Percentiles rank a stretch among this genome's conserved stretches.
phyloP scores from a whole-genome alignment of 2,329 filamentous ascomycete species.

The Ceratocystis diversiconidia region DNA sequence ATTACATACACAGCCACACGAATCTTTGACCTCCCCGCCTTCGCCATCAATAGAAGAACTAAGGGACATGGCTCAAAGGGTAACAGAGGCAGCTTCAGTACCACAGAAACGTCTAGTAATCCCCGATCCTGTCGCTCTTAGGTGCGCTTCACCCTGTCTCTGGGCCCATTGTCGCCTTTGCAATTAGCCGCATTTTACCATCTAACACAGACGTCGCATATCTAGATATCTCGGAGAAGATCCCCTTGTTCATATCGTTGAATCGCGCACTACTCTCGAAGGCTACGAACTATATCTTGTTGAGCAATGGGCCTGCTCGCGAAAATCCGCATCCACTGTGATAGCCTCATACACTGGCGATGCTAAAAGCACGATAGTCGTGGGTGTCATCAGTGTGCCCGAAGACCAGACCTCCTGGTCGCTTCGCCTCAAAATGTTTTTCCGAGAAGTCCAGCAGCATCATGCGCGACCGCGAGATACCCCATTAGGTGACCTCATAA shows the following conservation, averaged over 20 bases:
- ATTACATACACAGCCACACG: conserved; percentile 11
- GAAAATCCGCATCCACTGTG: conserved; percentile 75
- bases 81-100: conserved; percentile 17
- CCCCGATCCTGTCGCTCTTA: conserved; percentile 44
- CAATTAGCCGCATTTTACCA: background rate
- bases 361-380: conserved; percentile 59
- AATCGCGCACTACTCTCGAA: conserved; percentile 52
- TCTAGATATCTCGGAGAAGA: conserved; percentile 73
- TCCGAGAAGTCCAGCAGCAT: conserved; percentile 70
- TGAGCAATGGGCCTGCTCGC: conserved; percentile 94
- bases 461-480: conserved; percentile 77
- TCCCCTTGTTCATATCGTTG: conserved; percentile 56
- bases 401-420: conserved; percentile 71
- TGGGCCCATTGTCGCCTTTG: background rate
- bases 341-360: conserved; percentile 92
- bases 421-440: conserved; percentile 62
- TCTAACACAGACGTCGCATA: background rate
- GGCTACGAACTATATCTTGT: conserved; percentile 92
- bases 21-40: conserved; percentile 9
- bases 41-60: conserved; percentile 34
- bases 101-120: conserved; percentile 28
- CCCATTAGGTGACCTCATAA: conserved; percentile 69
- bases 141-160: conserved; percentile 26
- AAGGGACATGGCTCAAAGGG: conserved; percentile 25
- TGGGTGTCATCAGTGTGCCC: conserved; percentile 69